Evolutionary conservation across 1,139 yeast genomes (phyloP).

Genomic region (Casaregolazyma lundiana): DNA sequence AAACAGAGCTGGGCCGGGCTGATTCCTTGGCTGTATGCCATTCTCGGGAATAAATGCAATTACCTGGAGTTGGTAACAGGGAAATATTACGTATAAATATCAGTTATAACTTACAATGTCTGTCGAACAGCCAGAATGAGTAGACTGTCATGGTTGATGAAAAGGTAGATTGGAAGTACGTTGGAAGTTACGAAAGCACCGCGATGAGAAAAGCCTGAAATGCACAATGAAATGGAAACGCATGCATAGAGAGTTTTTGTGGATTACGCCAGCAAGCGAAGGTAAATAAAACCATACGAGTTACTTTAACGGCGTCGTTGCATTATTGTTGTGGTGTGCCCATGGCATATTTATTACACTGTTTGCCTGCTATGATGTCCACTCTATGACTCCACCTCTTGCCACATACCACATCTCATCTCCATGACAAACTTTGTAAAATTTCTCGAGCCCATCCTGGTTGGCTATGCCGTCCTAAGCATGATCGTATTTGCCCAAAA

Average conservation of each 20-base stretch:
- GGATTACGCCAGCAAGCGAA: no score
- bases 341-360: no score
- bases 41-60: slow-evolving; percentile 31
- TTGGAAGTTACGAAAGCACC: no score
- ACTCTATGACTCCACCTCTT: no score
- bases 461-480: not conserved
- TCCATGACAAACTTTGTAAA: not conserved
- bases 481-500: not conserved
- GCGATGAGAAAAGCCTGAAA: no score
- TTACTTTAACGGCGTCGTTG: no score
- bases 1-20: slow-evolving; percentile 5
- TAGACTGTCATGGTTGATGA: slow-evolving; percentile 59
- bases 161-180: not conserved
- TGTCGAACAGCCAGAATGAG: slow-evolving; percentile 83
- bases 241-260: no score
- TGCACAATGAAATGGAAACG: no score
- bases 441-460: not conserved
- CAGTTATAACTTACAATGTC: slow-evolving; percentile 54
- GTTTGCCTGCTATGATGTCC: no score
- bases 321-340: no score
- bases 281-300: no score
- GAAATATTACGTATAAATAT: not conserved
- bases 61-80: slow-evolving; percentile 21
- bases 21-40: slow-evolving; percentile 26
- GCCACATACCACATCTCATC: no score